These are phyloP conservation scores for Hanseniaspora clermontiae DNA, from an alignment of 805 yeast species.

Conservation along the genomic window DNA sequence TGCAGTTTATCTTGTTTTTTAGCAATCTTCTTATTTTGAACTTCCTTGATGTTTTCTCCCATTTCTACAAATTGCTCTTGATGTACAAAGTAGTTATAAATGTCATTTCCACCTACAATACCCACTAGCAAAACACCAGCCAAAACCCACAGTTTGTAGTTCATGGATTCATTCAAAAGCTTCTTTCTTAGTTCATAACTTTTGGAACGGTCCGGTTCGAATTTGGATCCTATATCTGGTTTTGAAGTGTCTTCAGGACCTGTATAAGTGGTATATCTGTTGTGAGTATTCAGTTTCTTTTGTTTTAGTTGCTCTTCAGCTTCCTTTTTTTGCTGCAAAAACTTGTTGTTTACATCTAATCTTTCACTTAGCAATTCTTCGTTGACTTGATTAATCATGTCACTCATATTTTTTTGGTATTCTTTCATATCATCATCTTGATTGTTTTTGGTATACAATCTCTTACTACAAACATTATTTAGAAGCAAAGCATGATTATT, in stretches of 20 bases:
- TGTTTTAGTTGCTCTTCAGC: conserved; percentile 1
- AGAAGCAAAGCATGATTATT: neutral
- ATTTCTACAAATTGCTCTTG: conserved; percentile 10
- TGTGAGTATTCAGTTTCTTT: neutral
- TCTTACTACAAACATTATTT: neutral
- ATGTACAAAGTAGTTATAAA: conserved; percentile 6
- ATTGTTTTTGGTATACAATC: conserved; percentile 3
- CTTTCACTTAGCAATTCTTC: conserved; percentile 8
- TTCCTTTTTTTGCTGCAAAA: conserved; percentile 3
- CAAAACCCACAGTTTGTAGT: conserved; percentile 11
- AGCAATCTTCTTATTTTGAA: conserved; percentile 14
- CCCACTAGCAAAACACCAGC: neutral
- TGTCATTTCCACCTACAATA: conserved; percentile 11
- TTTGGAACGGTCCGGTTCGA: conserved; percentile 9
- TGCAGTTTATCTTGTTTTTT: conserved; percentile 20
- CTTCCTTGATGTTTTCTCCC: conserved; percentile 17
- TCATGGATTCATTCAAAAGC: conserved; percentile 1
- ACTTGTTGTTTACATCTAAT: conserved; percentile 7
- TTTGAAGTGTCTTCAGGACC: neutral
- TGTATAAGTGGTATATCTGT: conserved; percentile 4
- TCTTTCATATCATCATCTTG: conserved; percentile 9
- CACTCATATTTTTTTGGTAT: conserved; percentile 8
- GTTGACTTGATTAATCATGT: conserved; percentile 11
- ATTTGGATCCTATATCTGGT: neutral
- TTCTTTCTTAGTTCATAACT: neutral